phyloP scores from a whole-genome alignment of 768 basidiomycete genomes.

The Macrolepiota dolichaula region DNA sequence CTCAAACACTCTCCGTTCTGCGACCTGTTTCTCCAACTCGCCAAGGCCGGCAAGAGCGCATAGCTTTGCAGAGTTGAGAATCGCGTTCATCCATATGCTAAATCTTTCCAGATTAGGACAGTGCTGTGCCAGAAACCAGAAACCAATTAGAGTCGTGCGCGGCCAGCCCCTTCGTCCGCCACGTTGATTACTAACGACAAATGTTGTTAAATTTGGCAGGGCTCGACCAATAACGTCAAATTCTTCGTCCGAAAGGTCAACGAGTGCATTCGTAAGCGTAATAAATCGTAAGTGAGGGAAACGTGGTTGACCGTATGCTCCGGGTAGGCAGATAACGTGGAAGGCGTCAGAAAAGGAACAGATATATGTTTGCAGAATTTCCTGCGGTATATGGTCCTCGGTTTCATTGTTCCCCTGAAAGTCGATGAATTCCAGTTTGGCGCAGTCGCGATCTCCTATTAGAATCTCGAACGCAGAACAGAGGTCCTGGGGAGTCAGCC shows the following conservation, averaged over 20 bases:
- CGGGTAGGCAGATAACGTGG: background rate
- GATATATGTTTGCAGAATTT: background rate
- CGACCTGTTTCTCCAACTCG: background rate
- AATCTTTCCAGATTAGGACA: background rate
- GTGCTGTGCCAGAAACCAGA: conserved; percentile 1
- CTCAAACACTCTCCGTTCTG: background rate
- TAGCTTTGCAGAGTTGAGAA: background rate
- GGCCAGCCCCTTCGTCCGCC: background rate
- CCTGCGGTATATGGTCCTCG: background rate
- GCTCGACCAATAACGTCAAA: background rate
- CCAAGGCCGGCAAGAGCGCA: background rate
- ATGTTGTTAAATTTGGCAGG: background rate
- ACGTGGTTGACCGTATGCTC: background rate
- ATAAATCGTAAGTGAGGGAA: background rate
- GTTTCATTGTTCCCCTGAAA: background rate
- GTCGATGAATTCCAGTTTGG: background rate
- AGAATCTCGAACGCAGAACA: background rate
- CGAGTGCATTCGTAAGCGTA: background rate
- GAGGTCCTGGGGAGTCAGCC: background rate
- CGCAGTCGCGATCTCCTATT: background rate
- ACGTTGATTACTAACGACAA: background rate
- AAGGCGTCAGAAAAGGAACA: background rate
- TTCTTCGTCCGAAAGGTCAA: background rate
- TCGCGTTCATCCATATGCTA: conserved; percentile 5
- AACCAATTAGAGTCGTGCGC: background rate